phyloP scores from a whole-genome alignment of 768 basidiomycete genomes.

The Calvatia gigantea region DNA sequence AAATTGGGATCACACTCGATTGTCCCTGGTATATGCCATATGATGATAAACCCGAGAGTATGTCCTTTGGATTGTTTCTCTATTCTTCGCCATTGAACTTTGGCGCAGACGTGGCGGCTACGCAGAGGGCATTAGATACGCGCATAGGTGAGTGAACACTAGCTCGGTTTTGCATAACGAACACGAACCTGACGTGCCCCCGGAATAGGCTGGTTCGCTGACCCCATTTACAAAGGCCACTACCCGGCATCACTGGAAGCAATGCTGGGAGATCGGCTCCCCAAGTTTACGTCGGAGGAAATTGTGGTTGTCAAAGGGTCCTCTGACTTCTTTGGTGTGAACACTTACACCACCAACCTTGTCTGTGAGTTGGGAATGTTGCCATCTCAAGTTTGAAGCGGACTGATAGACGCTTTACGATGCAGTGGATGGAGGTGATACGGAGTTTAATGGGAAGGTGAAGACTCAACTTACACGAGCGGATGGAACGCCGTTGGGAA shows the following conservation, averaged over 20 bases:
- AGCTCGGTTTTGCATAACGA: no score
- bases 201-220: constrained; percentile 30
- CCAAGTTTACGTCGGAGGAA: constrained; percentile 53
- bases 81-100: background rate
- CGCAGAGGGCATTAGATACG: no score
- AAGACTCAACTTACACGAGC: constrained; percentile 49
- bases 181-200: no score
- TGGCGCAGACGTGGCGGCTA: no score
- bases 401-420: background rate
- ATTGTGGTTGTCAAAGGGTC: constrained; percentile 54
- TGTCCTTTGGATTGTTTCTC: constrained; percentile 20
- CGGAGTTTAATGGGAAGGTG: constrained; percentile 50
- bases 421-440: constrained; percentile 49
- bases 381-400: no score
- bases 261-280: constrained; percentile 46
- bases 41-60: constrained; percentile 60
- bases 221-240: constrained; percentile 66
- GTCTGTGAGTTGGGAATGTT: no score
- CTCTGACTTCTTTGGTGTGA: constrained; percentile 66
- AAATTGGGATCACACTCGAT: constrained; percentile 73
- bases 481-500: constrained; percentile 58
- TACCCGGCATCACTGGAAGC: constrained; percentile 54
- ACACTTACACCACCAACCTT: constrained; percentile 62
- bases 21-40: constrained; percentile 66
- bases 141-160: no score